These are phyloP conservation scores for Trichoderma sp. DNA, from an alignment of 2,329 filamentous ascomycete genomes.

Conservation along the genomic window DNA sequence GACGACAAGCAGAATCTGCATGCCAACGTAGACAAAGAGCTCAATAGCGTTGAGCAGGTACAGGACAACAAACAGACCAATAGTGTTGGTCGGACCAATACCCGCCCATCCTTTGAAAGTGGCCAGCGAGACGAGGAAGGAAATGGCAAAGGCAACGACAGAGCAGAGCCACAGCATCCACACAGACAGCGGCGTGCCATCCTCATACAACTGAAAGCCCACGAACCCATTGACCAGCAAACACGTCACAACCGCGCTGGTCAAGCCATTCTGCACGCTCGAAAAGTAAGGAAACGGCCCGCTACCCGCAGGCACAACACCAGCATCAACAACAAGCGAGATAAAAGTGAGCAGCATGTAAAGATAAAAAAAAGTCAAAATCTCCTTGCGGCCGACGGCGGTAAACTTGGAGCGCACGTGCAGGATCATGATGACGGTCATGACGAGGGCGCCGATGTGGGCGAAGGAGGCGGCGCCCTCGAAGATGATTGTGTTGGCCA, in stretches of 20 bases:
- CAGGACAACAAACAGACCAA: conserved; percentile 86
- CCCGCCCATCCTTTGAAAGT: conserved; percentile 94
- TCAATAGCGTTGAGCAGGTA: conserved; percentile 90
- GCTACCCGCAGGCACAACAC: conserved; percentile 83
- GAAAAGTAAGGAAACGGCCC: conserved; percentile 87
- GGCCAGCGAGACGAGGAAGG: conserved; percentile 81
- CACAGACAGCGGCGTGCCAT: conserved; percentile 88
- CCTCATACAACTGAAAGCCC: conserved; percentile 97
- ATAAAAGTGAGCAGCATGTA: conserved; percentile 89
- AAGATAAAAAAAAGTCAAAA: conserved; percentile 92
- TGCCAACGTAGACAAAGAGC: conserved; percentile 78
- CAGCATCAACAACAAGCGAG: conserved; percentile 88
- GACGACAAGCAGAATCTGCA: conserved; percentile 85
- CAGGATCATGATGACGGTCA: conserved; percentile 97
- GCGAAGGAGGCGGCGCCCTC: conserved; percentile 87
- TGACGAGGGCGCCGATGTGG: conserved; percentile 85
- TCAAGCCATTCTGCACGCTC: conserved; percentile 79
- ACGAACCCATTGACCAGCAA: conserved; percentile 97
- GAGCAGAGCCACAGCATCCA: conserved; percentile 87
- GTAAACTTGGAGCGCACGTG: conserved; percentile 98
- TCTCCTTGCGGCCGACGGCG: conserved; percentile 77
- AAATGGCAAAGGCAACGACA: conserved; percentile 78
- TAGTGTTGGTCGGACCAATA: conserved; percentile 78
- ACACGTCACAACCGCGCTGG: conserved; percentile 83
- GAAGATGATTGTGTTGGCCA: conserved; percentile 99